Conservation (phyloP, 2,329 filamentous ascomycete genomes). For the Fusarium heterosporum region DNA sequence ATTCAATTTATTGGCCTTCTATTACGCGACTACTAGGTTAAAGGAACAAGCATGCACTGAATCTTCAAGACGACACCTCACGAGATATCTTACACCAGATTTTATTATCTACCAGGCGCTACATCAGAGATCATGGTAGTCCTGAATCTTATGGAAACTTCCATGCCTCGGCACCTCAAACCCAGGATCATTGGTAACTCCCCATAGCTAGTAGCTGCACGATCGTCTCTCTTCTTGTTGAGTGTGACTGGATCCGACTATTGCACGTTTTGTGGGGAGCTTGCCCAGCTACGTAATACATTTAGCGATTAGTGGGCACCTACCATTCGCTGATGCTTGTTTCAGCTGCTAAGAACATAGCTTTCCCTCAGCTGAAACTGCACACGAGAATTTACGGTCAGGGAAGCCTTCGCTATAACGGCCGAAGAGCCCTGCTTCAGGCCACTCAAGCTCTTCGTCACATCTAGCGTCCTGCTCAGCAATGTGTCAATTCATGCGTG, state of each 20-base stretch:
- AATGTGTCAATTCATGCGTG: conserved; percentile 40
- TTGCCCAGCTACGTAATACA: conserved; percentile 17
- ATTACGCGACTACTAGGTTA: background rate
- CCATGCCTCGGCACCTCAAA: no score
- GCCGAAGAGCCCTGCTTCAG: no score
- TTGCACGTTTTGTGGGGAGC: conserved; percentile 29
- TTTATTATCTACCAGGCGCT: no score
- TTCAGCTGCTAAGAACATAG: conserved; percentile 24
- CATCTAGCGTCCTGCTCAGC: background rate
- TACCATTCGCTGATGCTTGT: conserved; percentile 28
- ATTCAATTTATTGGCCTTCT: background rate
- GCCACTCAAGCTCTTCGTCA: background rate
- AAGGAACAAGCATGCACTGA: background rate
- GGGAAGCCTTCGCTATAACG: background rate
- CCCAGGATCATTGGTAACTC: background rate
- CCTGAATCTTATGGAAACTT: no score
- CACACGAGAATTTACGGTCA: background rate
- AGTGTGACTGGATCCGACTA: conserved; percentile 35
- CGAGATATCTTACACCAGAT: no score
- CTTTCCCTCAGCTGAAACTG: conserved; percentile 16
- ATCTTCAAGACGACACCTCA: background rate
- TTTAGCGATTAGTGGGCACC: background rate
- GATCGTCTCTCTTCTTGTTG: conserved; percentile 1
- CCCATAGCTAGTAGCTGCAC: background rate
- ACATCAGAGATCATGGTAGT: no score